phyloP scores from a whole-genome alignment of 257 asterid species.

The Solanum clarkiae region DNA sequence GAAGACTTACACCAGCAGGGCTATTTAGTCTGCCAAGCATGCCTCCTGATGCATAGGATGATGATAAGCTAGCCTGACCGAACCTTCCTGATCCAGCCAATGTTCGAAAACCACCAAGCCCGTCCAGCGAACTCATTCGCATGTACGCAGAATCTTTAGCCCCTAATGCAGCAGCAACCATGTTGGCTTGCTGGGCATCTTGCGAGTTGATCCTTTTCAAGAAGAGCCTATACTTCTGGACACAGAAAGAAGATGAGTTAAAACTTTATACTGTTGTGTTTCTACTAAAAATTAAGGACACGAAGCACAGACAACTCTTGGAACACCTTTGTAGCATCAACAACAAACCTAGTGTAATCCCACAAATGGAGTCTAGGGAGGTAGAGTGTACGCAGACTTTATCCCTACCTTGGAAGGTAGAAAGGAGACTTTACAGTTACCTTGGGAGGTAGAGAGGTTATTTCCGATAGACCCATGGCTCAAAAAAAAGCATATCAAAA shows the following conservation, averaged over 20 bases:
- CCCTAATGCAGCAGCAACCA: conserved; percentile 76
- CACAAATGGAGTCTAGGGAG: not conserved
- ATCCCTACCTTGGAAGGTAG: not conserved
- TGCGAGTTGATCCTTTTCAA: conserved; percentile 62
- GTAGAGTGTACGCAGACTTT: not conserved
- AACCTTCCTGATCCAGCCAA: conserved; percentile 54
- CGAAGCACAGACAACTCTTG: not conserved
- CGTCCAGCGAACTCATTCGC: conserved; percentile 52
- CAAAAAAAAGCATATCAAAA: not conserved
- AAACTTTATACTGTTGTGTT: not conserved
- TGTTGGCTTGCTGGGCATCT: conserved; percentile 70
- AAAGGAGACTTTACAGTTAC: not conserved
- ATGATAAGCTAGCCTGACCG: conserved; percentile 30
- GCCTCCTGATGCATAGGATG: conserved; percentile 44
- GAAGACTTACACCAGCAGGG: conserved; percentile 45
- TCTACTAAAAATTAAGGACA: not conserved
- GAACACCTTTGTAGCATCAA: not conserved
- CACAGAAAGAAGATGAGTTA: not conserved
- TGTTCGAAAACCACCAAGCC: conserved; percentile 53
- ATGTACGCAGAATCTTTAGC: conserved; percentile 60
- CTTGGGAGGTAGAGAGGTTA: not conserved
- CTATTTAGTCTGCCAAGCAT: conserved; percentile 70
- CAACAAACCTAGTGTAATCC: not conserved
- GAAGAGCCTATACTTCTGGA: conserved; percentile 80
- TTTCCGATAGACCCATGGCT: not conserved